phyloP scores from a whole-genome alignment of 768 basidiomycete species.

The Dioszegia crocea region DNA sequence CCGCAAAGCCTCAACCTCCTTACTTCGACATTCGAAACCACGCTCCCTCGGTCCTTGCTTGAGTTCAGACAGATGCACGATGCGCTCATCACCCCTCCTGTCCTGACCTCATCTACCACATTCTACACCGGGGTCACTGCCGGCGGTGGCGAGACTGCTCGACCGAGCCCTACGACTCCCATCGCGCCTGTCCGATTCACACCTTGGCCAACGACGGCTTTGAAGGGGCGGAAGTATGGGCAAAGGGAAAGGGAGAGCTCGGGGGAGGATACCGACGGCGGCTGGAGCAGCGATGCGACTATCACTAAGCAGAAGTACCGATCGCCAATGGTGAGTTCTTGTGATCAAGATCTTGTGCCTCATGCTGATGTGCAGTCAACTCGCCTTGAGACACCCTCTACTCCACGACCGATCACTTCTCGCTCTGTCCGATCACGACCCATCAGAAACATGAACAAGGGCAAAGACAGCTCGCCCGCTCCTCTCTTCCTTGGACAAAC shows the following conservation, averaged over 20 bases:
- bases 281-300: slow-evolving; percentile 10
- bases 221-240: not conserved
- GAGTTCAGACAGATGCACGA: not conserved
- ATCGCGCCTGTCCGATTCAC: not conserved
- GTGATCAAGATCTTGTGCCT: too few species aligned
- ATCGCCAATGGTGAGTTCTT: not conserved
- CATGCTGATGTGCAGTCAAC: slow-evolving; percentile 1
- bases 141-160: not conserved
- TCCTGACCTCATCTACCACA: slow-evolving; percentile 2
- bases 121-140: slow-evolving; percentile 8
- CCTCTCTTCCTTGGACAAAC: slow-evolving; percentile 27
- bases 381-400: slow-evolving; percentile 1
- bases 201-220: not conserved
- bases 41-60: slow-evolving; percentile 3
- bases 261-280: not conserved
- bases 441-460: not conserved
- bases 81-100: slow-evolving; percentile 1
- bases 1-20: slow-evolving; percentile 5
- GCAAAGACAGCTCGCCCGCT: not conserved
- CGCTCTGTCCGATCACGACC: not conserved
- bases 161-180: slow-evolving; percentile 1
- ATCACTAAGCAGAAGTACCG: not conserved
- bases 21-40: slow-evolving; percentile 5
- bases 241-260: slow-evolving; percentile 2
- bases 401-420: not conserved